Base-by-base conservation (phyloP, 2,329 filamentous ascomycete genomes). In the Hypocreales sp. region DNA sequence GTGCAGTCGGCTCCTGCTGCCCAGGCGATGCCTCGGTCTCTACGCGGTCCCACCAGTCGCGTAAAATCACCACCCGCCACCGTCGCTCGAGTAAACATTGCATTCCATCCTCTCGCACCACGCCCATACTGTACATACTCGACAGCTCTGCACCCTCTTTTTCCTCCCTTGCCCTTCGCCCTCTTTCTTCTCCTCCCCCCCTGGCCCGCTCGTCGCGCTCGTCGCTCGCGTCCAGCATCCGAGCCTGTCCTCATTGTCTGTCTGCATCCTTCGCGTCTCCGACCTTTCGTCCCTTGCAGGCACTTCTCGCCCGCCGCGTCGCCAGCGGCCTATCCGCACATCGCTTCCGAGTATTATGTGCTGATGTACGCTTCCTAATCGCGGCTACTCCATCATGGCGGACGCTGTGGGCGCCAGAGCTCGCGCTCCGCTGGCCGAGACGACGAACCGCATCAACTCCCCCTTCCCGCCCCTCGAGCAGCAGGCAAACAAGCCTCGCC, bases 391-490 rank as follows among this genome's bases (percentile, higher is more conserved):
- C 33, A 39, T 19, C 30, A 43, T 43, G 40, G 40, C 53, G 29
- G 51, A 55, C 25, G 35, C 36, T 20, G 39, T 39, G 34, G 40
- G 41, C 38, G 38, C 44, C 32, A 44, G 39, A 28, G 28, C 35
- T 33, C 55, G 56, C 30, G 41, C 48, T 28, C 63, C 63, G 23
- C 47, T 67, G 24, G 51, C 51, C 19, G 63, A 67, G 42, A 58
- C 60, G 14, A 56, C 53, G 15, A 51, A 58, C 34, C 56, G 61
- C 36, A 47, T 60, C 37, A 67, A 65, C 39, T 55, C 57, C 15
- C 41, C 47, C 12, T 46, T 46, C 32, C 40, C 45, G 21, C 29
- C 37, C 26, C 31, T 40, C 25, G 40, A 49, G 17, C 30, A 37
- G 13, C 41, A 46, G 17, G 32, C 34, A 15, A 31, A 34, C 32